phyloP scores from a whole-genome alignment of 495 filamentous ascomycete species.

The Podospora pseudoanserina region DNA sequence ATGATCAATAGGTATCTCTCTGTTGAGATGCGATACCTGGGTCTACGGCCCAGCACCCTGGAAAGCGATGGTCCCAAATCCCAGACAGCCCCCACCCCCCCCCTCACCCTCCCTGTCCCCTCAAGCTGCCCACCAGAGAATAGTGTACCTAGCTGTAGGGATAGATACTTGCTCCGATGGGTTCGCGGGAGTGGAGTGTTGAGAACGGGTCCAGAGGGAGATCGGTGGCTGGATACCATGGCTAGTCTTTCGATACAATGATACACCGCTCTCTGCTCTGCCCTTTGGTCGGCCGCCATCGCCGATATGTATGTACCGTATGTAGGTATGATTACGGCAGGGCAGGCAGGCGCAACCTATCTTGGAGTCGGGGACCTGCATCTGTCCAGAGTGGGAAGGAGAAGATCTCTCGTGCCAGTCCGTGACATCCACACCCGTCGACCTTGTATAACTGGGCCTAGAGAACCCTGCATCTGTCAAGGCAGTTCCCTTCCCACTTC shows the following conservation, averaged over 20 bases:
- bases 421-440: background rate
- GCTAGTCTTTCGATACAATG: background rate
- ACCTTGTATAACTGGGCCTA: background rate
- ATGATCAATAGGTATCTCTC: background rate
- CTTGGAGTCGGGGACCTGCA: background rate
- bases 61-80: background rate
- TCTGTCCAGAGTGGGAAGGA: background rate
- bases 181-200: background rate
- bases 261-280: background rate
- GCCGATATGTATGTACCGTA: background rate
- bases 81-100: background rate
- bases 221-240: background rate
- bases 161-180: background rate
- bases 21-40: background rate
- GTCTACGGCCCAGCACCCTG: too few species aligned
- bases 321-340: background rate
- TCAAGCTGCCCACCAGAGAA: background rate
- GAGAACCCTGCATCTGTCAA: background rate
- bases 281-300: background rate
- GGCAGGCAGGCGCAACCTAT: background rate
- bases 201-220: background rate
- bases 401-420: background rate
- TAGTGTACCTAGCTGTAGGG: background rate
- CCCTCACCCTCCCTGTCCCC: background rate
- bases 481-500: background rate